phyloP scores from a whole-genome alignment of 129 eudicot species.

The Pulicaria dysenterica region DNA sequence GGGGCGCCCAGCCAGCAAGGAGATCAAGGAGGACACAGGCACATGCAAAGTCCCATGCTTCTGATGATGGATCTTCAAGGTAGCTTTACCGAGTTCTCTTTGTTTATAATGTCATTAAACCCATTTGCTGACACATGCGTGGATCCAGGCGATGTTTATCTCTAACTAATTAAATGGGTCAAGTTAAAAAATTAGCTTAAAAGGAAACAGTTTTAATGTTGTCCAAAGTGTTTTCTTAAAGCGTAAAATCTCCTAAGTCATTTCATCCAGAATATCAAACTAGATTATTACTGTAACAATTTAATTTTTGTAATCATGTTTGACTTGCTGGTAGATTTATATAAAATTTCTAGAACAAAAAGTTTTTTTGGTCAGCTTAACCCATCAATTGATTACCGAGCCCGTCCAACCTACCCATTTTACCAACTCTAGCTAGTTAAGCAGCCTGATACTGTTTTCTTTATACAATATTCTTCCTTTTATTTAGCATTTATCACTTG shows the following conservation, averaged over 20 bases:
- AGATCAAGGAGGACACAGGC: conserved; percentile 83
- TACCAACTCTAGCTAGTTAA: too few species aligned
- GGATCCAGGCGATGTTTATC: not conserved
- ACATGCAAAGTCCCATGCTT: conserved; percentile 46
- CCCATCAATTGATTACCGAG: too few species aligned
- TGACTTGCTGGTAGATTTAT: too few species aligned
- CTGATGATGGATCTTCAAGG: conserved; percentile 91
- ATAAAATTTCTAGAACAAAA: too few species aligned
- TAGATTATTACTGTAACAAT: too few species aligned
- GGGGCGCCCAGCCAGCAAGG: conserved; percentile 64
- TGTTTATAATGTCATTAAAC: conserved; percentile 1
- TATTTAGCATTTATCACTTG: not conserved
- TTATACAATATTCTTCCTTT: not conserved
- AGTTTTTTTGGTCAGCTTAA: too few species aligned
- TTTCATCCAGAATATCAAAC: too few species aligned
- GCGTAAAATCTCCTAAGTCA: too few species aligned
- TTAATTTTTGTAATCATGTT: too few species aligned
- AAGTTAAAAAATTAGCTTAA: not conserved
- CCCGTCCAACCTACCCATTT: too few species aligned
- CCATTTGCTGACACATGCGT: not conserved
- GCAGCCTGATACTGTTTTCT: too few species aligned
- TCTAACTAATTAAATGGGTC: not conserved
- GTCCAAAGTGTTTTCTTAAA: not conserved
- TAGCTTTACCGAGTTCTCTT: conserved; percentile 21
- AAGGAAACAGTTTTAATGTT: not conserved